Percentiles rank a stretch among this genome's conserved stretches.
Evolutionary conservation across 1,139 yeast species (phyloP).

Genomic region (Pichia sp.): DNA sequence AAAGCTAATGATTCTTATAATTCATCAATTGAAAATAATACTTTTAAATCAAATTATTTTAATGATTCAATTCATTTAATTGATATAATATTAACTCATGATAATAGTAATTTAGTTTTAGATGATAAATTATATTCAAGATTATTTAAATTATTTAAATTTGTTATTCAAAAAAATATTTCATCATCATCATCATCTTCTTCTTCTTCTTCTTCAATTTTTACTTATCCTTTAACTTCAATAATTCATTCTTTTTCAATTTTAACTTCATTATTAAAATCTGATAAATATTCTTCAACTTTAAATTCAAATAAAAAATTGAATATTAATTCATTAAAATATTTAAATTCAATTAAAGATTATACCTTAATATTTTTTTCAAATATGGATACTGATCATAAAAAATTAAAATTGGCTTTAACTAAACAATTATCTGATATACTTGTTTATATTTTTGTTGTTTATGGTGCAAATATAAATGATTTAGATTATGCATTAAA

Average conservation of each 20-base stretch:
- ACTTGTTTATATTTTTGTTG: constrained; percentile 27
- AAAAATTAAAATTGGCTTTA: constrained; percentile 25
- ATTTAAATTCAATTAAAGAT: constrained; percentile 19
- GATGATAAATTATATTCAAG: constrained; percentile 28
- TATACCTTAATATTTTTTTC: constrained; percentile 17
- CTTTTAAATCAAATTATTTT: constrained; percentile 28
- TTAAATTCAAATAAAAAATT: constrained; percentile 22
- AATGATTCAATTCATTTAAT: constrained; percentile 25
- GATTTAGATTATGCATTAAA: constrained; percentile 24
- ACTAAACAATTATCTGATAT: constrained; percentile 28
- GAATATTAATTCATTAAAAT: constrained; percentile 16
- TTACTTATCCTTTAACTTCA: constrained; percentile 27
- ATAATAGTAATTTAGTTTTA: constrained; percentile 23
- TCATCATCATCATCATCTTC: not conserved
- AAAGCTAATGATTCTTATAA: constrained; percentile 30
- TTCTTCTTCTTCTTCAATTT: constrained; percentile 14
- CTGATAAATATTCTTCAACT: constrained; percentile 25
- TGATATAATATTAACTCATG: constrained; percentile 26
- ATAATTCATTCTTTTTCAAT: constrained; percentile 27
- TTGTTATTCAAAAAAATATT: constrained; percentile 18
- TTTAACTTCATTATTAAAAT: constrained; percentile 24
- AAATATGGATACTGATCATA: constrained; percentile 25
- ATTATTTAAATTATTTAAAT: constrained; percentile 26
- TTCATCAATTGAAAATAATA: constrained; percentile 25
- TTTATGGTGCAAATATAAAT: constrained; percentile 23